A percentile compares a stretch with the other conserved stretches of the same genome.
Evolutionary conservation across 306 rosid species (phyloP).

Genomic region (Quercus rubra): DNA sequence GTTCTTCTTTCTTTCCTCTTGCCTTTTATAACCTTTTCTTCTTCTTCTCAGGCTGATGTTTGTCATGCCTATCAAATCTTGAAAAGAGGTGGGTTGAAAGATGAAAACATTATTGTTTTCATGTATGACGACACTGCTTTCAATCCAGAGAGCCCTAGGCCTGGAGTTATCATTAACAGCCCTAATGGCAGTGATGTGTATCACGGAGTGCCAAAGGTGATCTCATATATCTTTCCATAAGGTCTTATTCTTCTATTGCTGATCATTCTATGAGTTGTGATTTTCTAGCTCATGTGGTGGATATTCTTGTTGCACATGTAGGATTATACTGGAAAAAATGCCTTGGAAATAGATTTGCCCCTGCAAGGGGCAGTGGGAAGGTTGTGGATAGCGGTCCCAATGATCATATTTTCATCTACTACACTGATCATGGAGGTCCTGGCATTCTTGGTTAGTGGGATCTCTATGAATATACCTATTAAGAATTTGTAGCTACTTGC

Average conservation of each 20-base stretch:
- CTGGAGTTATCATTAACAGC: slow-evolving; percentile 78
- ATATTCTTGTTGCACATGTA: slow-evolving; percentile 16
- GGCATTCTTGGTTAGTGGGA: slow-evolving; percentile 85
- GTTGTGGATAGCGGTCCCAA: slow-evolving; percentile 91
- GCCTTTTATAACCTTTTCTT: background rate
- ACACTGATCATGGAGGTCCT: slow-evolving; percentile 92
- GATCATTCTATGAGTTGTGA: background rate
- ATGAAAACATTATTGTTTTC: slow-evolving; percentile 89
- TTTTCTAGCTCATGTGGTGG: slow-evolving; percentile 3
- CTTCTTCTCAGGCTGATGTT: slow-evolving; percentile 63
- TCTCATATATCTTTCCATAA: slow-evolving; percentile 15
- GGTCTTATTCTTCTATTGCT: background rate
- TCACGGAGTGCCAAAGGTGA: slow-evolving; percentile 84
- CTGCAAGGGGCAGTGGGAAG: slow-evolving; percentile 86
- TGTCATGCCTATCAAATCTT: slow-evolving; percentile 92
- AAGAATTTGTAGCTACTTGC: too few relatives aligned
- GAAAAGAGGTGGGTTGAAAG: slow-evolving; percentile 81
- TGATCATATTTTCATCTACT: slow-evolving; percentile 85
- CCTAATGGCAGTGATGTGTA: slow-evolving; percentile 89
- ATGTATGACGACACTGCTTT: slow-evolving; percentile 92
- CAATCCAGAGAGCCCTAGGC: slow-evolving; percentile 75
- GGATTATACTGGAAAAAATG: slow-evolving; percentile 85
- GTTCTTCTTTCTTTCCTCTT: slow-evolving; percentile 2
- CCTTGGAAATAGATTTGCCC: slow-evolving; percentile 80
- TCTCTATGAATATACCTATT: background rate